Percentiles rank a stretch among this genome's conserved stretches.
These are phyloP conservation scores for Geotrichum reessii DNA, from an alignment of 1,139 yeast genomes.

Conservation along the genomic window DNA sequence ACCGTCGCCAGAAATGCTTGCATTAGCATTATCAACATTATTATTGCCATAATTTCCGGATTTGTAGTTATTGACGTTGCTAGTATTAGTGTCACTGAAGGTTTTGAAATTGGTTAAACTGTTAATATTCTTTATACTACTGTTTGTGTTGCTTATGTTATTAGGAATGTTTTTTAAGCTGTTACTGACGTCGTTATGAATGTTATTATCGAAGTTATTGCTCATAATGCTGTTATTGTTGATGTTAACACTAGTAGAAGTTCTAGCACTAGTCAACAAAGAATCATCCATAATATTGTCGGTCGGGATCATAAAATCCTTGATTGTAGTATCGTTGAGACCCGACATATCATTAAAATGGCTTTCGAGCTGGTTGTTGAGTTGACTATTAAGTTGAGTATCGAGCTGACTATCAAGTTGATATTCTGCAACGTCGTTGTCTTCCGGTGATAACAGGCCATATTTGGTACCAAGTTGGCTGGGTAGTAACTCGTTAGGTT, in stretches of 20 bases:
- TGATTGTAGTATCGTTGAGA: neutral
- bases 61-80: slow-evolving; percentile 5
- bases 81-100: neutral
- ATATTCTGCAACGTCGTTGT: slow-evolving; percentile 15
- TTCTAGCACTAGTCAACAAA: neutral
- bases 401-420: slow-evolving; percentile 6
- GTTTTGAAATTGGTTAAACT: slow-evolving; percentile 5
- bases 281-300: neutral
- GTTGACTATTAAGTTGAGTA: neutral
- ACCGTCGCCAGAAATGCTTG: neutral
- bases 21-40: neutral
- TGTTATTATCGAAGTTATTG: neutral
- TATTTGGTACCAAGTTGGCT: slow-evolving; percentile 6
- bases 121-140: neutral
- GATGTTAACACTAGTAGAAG: neutral
- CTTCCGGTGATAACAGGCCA: slow-evolving; percentile 15
- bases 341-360: neutral
- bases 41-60: slow-evolving; percentile 6
- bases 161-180: neutral
- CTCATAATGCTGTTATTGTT: neutral
- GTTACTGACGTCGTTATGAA: neutral
- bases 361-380: neutral
- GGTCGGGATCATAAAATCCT: neutral
- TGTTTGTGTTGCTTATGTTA: neutral
- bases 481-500: neutral